Evolutionary conservation across 1,284 basidiomycete species (phyloP).

Genomic region (Ustilago shanxiensis): DNA sequence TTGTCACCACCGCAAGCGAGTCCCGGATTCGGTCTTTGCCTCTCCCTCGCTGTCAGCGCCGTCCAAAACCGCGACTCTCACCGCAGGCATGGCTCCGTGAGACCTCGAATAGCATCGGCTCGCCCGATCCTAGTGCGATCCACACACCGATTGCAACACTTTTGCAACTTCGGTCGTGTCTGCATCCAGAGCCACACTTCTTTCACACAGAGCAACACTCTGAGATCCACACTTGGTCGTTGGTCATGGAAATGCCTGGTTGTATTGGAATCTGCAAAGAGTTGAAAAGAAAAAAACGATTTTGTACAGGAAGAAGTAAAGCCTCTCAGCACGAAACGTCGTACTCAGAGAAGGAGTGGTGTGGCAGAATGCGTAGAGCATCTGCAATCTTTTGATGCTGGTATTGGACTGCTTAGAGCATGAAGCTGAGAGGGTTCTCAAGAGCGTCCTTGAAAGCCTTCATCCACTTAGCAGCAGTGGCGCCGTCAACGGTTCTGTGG

Average conservation of each 20-base stretch:
- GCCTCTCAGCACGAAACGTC: neutral
- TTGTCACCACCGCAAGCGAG: slow-evolving; percentile 18
- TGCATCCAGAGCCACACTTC: neutral
- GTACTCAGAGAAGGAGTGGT: neutral
- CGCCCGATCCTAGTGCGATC: neutral
- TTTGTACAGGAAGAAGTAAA: slow-evolving; percentile 19
- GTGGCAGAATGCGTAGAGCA: neutral
- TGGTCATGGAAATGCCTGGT: slow-evolving; percentile 12
- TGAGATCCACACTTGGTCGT: neutral
- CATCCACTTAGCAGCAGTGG: slow-evolving; percentile 76
- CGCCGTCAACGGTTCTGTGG: slow-evolving; percentile 77
- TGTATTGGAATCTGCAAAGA: slow-evolving; percentile 9
- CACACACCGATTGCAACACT: neutral
- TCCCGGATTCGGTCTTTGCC: slow-evolving; percentile 17
- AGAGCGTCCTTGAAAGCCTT: slow-evolving; percentile 95
- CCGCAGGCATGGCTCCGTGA: too few relatives aligned
- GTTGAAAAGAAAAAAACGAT: slow-evolving; percentile 6
- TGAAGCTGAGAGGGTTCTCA: slow-evolving; percentile 84
- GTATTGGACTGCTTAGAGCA: slow-evolving; percentile 50
- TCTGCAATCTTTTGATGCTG: neutral
- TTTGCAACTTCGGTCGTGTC: too few relatives aligned
- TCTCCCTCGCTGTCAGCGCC: neutral
- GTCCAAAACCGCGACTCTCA: too few relatives aligned
- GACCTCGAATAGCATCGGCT: neutral
- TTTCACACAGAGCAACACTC: neutral